Conservation (phyloP, 352 stramenopile genomes). For the Phytophthora constricta region DNA sequence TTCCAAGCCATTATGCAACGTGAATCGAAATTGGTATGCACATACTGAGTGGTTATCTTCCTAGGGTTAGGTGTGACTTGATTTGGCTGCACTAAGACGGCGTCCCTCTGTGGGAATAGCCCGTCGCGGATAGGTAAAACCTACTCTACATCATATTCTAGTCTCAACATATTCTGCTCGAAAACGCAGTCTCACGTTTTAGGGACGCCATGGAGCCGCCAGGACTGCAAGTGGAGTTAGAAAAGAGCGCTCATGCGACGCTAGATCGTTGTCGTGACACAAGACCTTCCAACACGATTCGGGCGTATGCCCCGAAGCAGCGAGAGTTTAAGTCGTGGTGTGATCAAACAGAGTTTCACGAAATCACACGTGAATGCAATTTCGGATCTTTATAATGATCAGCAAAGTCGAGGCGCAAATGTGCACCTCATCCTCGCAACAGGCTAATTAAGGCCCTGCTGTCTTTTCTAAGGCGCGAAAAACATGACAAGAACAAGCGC, state of each 20-base stretch:
- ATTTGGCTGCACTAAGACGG: neutral
- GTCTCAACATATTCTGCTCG: neutral
- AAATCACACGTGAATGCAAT: neutral
- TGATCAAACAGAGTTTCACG: neutral
- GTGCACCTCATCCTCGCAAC: neutral
- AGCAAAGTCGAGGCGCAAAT: neutral
- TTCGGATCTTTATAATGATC: neutral
- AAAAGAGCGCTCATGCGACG: conserved; percentile 1
- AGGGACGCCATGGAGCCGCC: neutral
- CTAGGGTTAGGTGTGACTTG: neutral
- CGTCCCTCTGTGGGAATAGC: neutral
- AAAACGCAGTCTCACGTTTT: neutral
- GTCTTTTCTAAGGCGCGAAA: neutral
- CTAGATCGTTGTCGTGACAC: neutral
- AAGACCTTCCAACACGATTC: neutral
- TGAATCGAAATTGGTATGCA: too few relatives aligned
- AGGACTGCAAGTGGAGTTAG: neutral
- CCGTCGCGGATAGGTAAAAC: neutral
- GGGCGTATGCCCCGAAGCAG: neutral
- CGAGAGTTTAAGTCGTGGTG: neutral
- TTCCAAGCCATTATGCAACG: too few relatives aligned
- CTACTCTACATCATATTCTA: neutral
- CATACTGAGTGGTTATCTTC: conserved; percentile 1
- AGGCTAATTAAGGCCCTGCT: neutral
- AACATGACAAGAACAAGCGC: conserved; percentile 2